These are phyloP conservation scores for Dianthus caryophyllus DNA, from an alignment of 148 eudicot genomes.

Conservation along the genomic window DNA sequence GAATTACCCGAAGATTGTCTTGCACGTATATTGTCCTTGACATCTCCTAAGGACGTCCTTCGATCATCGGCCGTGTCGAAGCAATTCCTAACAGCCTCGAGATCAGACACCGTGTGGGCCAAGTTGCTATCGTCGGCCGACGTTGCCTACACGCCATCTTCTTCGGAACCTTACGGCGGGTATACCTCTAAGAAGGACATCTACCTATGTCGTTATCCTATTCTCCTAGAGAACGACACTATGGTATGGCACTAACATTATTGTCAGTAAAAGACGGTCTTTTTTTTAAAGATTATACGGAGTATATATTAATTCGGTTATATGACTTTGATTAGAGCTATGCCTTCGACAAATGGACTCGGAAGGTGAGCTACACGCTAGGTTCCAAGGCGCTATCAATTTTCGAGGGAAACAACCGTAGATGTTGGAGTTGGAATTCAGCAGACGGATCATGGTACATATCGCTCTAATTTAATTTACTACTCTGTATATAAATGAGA, in stretches of 20 bases:
- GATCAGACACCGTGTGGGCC: constrained; percentile 15
- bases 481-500: too few relatives aligned
- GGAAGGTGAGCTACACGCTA: constrained; percentile 32
- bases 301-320: too few relatives aligned
- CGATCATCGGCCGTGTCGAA: constrained; percentile 18
- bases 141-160: neutral
- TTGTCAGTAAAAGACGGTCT: too few relatives aligned
- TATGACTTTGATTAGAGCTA: constrained; percentile 23
- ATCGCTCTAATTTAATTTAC: too few relatives aligned
- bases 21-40: constrained; percentile 9
- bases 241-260: constrained; percentile 9
- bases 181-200: constrained; percentile 11
- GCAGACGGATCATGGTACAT: too few relatives aligned
- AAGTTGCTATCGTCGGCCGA: constrained; percentile 14
- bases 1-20: constrained; percentile 20
- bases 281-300: too few relatives aligned
- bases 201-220: neutral
- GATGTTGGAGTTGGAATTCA: constrained; percentile 22
- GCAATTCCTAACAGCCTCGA: neutral
- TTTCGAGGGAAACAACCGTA: neutral
- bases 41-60: constrained; percentile 14
- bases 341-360: constrained; percentile 22
- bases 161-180: neutral
- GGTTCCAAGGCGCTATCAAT: constrained; percentile 26
- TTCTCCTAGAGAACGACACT: constrained; percentile 6